A percentile compares a stretch with the other conserved stretches of the same genome.
phyloP scores from a whole-genome alignment of 495 filamentous ascomycete genomes.

The Penicillium coprophilum region DNA sequence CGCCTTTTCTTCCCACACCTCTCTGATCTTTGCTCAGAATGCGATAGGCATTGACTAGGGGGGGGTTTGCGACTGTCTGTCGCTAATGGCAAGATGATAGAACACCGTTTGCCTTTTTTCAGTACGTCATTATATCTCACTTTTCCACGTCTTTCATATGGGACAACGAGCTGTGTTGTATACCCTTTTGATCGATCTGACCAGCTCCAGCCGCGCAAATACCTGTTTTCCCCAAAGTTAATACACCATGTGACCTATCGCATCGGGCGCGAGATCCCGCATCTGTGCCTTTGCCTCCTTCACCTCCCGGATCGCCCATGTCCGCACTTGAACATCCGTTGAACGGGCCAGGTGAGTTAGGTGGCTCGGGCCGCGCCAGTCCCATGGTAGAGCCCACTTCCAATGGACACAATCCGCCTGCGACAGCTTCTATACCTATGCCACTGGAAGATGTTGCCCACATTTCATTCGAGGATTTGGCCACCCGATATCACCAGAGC shows the following conservation, averaged over 20 bases:
- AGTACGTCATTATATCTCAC: constrained; percentile 33
- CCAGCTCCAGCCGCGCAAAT: constrained; percentile 30
- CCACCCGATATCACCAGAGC: constrained; percentile 41
- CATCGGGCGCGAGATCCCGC: constrained; percentile 24
- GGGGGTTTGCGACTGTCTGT: constrained; percentile 29
- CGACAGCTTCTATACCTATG: neutral
- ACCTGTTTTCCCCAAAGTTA: constrained; percentile 25
- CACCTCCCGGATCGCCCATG: constrained; percentile 24
- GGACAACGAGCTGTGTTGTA: too few species aligned
- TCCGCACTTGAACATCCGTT: constrained; percentile 2
- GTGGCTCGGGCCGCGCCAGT: constrained; percentile 40
- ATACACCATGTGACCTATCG: constrained; percentile 35
- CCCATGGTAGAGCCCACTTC: constrained; percentile 31
- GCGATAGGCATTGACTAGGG: constrained; percentile 31
- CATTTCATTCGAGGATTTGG: constrained; percentile 48
- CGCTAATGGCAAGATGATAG: constrained; percentile 39
- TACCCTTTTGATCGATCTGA: constrained; percentile 28
- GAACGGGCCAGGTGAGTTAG: constrained; percentile 42
- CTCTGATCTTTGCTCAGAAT: constrained; percentile 26
- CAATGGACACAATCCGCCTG: constrained; percentile 21
- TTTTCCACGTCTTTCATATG: neutral
- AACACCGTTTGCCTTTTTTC: constrained; percentile 36
- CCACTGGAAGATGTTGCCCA: constrained; percentile 21
- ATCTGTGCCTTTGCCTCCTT: constrained; percentile 30
- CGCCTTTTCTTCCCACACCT: constrained; percentile 5